Conservation (phyloP, 2,329 filamentous ascomycete species). For the Periconia digitata region DNA sequence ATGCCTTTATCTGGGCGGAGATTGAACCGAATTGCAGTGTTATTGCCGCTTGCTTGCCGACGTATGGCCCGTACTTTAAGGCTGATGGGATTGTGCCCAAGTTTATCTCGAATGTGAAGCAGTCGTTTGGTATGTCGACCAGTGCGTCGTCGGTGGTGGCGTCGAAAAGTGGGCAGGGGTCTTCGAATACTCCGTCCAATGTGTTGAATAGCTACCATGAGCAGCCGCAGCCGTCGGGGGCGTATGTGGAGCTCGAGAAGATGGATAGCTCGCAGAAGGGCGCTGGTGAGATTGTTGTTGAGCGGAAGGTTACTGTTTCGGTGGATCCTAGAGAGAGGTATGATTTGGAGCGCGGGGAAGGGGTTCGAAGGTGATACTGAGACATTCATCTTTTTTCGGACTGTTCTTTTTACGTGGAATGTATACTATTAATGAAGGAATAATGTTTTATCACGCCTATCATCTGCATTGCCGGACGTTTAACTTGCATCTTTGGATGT, state of each 20-base stretch:
- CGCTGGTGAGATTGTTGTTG: constrained; percentile 1
- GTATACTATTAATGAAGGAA: too few relatives aligned
- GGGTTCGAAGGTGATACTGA: too few relatives aligned
- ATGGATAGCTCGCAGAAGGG: constrained; percentile 3
- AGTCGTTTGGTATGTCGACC: constrained; percentile 1
- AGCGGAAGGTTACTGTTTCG: not conserved
- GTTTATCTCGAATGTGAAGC: constrained; percentile 1
- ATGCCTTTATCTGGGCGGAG: constrained; percentile 19
- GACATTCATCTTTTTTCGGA: too few relatives aligned
- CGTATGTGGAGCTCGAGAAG: constrained; percentile 12
- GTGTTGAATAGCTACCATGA: not conserved
- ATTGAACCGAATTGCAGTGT: constrained; percentile 16
- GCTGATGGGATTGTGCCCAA: constrained; percentile 2
- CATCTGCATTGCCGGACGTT: too few relatives aligned
- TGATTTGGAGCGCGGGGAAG: not conserved
- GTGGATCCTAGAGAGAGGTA: not conserved
- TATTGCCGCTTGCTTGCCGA: constrained; percentile 18
- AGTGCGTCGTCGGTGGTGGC: not conserved
- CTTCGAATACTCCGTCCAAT: not conserved
- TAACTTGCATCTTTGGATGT: too few relatives aligned
- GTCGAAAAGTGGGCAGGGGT: too few relatives aligned
- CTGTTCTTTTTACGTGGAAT: too few relatives aligned
- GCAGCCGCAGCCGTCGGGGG: not conserved
- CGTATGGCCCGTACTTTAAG: constrained; percentile 14
- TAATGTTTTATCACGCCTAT: too few relatives aligned